Evolutionary conservation across 139 green algal genomes (phyloP), one percentile per base, ranked within the genome.

Genomic region (Mesotaenium endlicherianum): DNA sequence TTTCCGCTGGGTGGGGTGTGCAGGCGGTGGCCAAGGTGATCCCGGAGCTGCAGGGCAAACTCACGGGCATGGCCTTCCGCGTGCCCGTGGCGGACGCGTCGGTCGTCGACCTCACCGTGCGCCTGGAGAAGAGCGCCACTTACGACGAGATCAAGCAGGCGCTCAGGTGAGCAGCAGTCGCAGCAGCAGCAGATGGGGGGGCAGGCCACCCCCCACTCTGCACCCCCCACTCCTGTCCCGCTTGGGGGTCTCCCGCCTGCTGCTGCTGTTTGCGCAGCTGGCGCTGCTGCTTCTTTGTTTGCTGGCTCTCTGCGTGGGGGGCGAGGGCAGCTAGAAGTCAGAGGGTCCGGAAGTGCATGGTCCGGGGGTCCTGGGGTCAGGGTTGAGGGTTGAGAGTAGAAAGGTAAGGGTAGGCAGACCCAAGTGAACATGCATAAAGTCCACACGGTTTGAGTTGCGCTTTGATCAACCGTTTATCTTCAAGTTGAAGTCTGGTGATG

Each of bases 11-110:
- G 20, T 30, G 36, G 1, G 30, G 26, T 70, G 36, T 75, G 44
- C 75, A 88, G 83, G 88, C 88, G 14, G 88, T 92, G 3, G 89
- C 89, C 31, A 92, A 95, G 91, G 94, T 99, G 53, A 91, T 99
- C 47, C 96, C 96, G 8, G 91, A 95, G 59, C 93, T 99, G 3
- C 97, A 98, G 81, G 96, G 96, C 90, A 99, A 98, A 92, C 91
- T 99, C 36, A 99, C 96, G 0, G 96, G 96, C 82, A 99, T 99
- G 96, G 93, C 96, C 30, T 98, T 99, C 94, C 93, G 96, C 50
- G 96, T 99, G 59, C 96, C 96, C 70, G 97, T 93, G 77, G 89
- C 92, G 40, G 95, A 99, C 75, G 96, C 98, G 70, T 97, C 93
- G 1, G 96, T 99, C 17, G 96, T 99, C 16, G 96, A 99, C 90